Conservation (phyloP, 495 filamentous ascomycete genomes). For the Penicillium verhagenii region DNA sequence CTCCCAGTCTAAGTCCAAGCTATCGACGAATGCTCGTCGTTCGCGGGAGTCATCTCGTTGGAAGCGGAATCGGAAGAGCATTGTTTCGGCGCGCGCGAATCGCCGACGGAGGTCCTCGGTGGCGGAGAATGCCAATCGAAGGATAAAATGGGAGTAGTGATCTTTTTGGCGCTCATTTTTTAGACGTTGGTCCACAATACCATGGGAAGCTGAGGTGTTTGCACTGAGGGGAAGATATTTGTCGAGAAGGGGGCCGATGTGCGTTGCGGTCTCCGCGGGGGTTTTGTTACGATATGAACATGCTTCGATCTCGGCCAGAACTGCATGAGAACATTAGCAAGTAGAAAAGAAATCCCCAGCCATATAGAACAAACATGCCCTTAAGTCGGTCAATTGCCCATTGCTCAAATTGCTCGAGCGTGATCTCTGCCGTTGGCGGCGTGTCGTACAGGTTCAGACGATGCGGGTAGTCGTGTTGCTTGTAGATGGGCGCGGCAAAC, state of each 20-base stretch:
- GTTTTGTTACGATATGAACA: constrained; percentile 92
- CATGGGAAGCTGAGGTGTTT: constrained; percentile 62
- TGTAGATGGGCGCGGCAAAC: constrained; percentile 70
- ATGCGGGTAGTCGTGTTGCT: constrained; percentile 74
- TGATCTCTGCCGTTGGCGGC: constrained; percentile 91
- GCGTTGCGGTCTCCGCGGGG: constrained; percentile 68
- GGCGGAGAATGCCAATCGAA: constrained; percentile 86
- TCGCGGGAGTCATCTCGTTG: constrained; percentile 68
- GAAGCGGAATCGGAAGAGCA: constrained; percentile 82
- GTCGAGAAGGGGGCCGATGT: constrained; percentile 77
- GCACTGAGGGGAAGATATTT: constrained; percentile 84
- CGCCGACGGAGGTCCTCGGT: constrained; percentile 90
- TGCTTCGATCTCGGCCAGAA: constrained; percentile 92
- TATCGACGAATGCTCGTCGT: constrained; percentile 70
- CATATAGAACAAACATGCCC: constrained; percentile 43
- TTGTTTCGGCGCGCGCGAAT: constrained; percentile 82
- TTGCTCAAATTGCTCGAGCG: constrained; percentile 96
- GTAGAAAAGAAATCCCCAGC: not conserved
- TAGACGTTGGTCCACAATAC: constrained; percentile 47
- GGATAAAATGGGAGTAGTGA: constrained; percentile 97
- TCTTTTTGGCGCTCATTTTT: constrained; percentile 85
- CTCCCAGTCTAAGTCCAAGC: constrained; percentile 79
- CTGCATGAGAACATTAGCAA: constrained; percentile 41
- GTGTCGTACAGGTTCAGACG: constrained; percentile 88
- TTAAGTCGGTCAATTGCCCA: constrained; percentile 96